Conservation (phyloP, 2,329 filamentous ascomycete genomes). For the Camillea tinctor region DNA sequence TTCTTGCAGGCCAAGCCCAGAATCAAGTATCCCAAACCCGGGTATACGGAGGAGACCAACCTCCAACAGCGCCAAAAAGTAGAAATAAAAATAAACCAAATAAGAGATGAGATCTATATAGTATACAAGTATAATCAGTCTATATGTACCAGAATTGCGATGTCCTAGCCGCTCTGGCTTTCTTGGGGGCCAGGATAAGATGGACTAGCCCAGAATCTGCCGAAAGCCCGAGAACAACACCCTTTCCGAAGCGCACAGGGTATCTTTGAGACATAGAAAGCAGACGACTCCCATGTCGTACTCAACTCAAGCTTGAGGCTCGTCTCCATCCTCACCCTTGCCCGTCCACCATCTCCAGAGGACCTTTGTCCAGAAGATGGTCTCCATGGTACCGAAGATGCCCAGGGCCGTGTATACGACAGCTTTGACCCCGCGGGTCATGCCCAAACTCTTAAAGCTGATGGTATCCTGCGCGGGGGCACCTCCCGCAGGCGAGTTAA, state of each 20-base stretch:
- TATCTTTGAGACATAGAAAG: not conserved
- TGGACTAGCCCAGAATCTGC: not conserved
- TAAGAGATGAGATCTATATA: not conserved
- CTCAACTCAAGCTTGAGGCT: slow-evolving; percentile 5
- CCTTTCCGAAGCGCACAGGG: not conserved
- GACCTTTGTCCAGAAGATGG: slow-evolving; percentile 32
- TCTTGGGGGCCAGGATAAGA: not conserved
- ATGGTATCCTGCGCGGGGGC: slow-evolving; percentile 5
- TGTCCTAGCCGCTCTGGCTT: not conserved
- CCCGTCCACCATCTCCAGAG: slow-evolving; percentile 23
- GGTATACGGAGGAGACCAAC: not conserved
- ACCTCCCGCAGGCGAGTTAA: not conserved
- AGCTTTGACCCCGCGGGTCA: slow-evolving; percentile 29
- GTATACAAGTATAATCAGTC: not conserved
- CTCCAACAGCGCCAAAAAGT: not conserved
- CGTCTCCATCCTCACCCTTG: slow-evolving; percentile 8
- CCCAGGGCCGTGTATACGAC: slow-evolving; percentile 27
- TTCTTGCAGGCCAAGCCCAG: not conserved
- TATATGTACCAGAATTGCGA: not conserved
- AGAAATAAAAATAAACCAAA: no score
- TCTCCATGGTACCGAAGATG: slow-evolving; percentile 34
- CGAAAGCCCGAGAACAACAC: not conserved
- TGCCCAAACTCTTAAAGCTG: slow-evolving; percentile 29
- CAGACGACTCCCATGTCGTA: slow-evolving; percentile 5
- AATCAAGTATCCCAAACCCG: not conserved